phyloP scores from a whole-genome alignment of 306 rosid genomes.

The Canavalia gladiata region DNA sequence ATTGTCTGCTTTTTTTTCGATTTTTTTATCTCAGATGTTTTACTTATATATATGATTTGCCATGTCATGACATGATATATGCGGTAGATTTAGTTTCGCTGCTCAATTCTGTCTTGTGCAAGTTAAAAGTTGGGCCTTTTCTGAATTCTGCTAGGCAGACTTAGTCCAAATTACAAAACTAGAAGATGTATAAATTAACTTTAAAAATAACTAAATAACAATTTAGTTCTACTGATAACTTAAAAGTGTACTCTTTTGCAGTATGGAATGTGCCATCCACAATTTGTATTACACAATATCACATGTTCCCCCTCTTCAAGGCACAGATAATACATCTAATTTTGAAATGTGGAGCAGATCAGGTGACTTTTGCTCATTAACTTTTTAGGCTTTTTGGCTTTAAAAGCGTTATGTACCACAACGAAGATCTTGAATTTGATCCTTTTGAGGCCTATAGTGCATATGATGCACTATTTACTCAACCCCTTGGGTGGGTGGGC shows the following conservation, averaged over 20 bases:
- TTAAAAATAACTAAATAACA: constrained; percentile 3
- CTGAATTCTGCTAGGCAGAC: neutral
- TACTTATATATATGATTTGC: constrained; percentile 1
- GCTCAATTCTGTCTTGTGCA: constrained; percentile 1
- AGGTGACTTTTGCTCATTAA: constrained; percentile 58
- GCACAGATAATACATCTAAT: constrained; percentile 59
- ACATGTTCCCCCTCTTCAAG: constrained; percentile 61
- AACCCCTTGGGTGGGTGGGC: too few relatives aligned
- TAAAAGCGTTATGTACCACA: neutral
- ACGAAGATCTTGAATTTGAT: constrained; percentile 27
- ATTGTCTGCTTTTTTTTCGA: neutral
- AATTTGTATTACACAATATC: constrained; percentile 68
- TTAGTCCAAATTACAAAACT: constrained; percentile 24
- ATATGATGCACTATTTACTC: constrained; percentile 10
- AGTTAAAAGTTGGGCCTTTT: constrained; percentile 4
- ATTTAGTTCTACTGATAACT: constrained; percentile 33
- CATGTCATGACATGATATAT: constrained; percentile 28
- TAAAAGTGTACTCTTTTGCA: constrained; percentile 53
- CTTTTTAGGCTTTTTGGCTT: constrained; percentile 5
- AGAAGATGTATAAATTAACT: constrained; percentile 22
- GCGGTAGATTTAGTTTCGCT: constrained; percentile 28
- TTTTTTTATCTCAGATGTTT: constrained; percentile 1
- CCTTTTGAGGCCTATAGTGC: constrained; percentile 3
- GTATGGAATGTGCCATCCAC: constrained; percentile 61
- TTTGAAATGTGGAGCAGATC: constrained; percentile 79